Conservation (phyloP, 2,329 filamentous ascomycete species). For the Plectosphaerella cucumerina region DNA sequence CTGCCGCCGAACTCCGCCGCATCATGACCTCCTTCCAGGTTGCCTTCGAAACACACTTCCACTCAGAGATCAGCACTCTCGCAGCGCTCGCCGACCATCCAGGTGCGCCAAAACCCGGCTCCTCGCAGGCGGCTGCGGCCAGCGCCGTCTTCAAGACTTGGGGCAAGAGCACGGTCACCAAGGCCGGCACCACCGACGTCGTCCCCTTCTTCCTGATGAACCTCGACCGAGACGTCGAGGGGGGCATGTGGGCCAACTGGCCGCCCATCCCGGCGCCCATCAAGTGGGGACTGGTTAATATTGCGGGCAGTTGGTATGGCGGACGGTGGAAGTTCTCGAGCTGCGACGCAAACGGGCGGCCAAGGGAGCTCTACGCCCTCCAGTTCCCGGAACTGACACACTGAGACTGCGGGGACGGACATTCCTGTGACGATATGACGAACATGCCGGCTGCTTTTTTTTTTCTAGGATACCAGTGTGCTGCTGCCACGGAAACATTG, state of each 20-base stretch:
- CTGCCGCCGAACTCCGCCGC: constrained; percentile 36
- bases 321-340: constrained; percentile 63
- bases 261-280: constrained; percentile 60
- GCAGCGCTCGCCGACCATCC: constrained; percentile 44
- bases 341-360: constrained; percentile 49
- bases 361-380: constrained; percentile 50
- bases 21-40: constrained; percentile 48
- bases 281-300: constrained; percentile 55
- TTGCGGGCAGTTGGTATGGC: constrained; percentile 52
- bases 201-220: constrained; percentile 64
- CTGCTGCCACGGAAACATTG: neutral
- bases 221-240: constrained; percentile 54
- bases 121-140: constrained; percentile 40
- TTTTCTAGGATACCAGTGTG: neutral
- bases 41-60: constrained; percentile 51
- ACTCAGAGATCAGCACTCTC: constrained; percentile 50
- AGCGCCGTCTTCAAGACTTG: constrained; percentile 51
- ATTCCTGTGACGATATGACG: neutral
- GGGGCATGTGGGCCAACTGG: constrained; percentile 57
- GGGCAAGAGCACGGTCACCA: constrained; percentile 61
- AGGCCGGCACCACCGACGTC: constrained; percentile 54
- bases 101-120: constrained; percentile 42
- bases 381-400: constrained; percentile 10
- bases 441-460: neutral
- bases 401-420: neutral